Evolutionary conservation across 345 rosid genomes (phyloP).

Genomic region (Cardamine occulta): DNA sequence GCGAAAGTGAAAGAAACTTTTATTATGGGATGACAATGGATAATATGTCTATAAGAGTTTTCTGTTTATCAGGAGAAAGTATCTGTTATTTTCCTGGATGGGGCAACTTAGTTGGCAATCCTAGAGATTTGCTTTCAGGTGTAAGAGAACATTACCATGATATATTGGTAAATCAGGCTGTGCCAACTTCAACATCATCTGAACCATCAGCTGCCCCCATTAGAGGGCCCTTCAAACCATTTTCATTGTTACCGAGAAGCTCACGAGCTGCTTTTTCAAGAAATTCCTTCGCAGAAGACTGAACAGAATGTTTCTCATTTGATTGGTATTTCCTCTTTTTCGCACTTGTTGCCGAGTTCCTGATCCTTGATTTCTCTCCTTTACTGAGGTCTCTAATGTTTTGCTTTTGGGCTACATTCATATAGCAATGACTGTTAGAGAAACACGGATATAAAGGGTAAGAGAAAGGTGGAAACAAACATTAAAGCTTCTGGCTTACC

Average conservation of each 20-base stretch:
- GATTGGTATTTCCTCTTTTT: slow-evolving; percentile 83
- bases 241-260: slow-evolving; percentile 62
- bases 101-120: neutral
- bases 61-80: neutral
- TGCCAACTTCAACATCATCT: slow-evolving; percentile 45
- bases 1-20: slow-evolving; percentile 1
- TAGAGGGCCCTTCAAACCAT: slow-evolving; percentile 75
- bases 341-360: slow-evolving; percentile 46
- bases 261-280: slow-evolving; percentile 92
- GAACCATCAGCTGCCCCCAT: slow-evolving; percentile 50
- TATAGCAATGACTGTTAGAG: slow-evolving; percentile 9
- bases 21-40: neutral
- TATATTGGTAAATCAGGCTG: slow-evolving; percentile 35
- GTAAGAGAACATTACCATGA: slow-evolving; percentile 37
- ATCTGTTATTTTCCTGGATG: neutral
- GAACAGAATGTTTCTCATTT: slow-evolving; percentile 61
- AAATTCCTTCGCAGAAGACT: slow-evolving; percentile 79
- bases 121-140: slow-evolving; percentile 9
- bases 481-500: slow-evolving; percentile 63
- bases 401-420: slow-evolving; percentile 67
- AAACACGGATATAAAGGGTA: slow-evolving; percentile 9
- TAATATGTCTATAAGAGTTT: neutral
- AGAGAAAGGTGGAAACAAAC: neutral
- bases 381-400: slow-evolving; percentile 68
- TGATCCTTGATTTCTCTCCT: slow-evolving; percentile 64